A percentile compares a stretch with the other conserved stretches of the same genome.
Conservation (phyloP, 2,329 filamentous ascomycete genomes). For the Aspergillus quadrilineatus region DNA sequence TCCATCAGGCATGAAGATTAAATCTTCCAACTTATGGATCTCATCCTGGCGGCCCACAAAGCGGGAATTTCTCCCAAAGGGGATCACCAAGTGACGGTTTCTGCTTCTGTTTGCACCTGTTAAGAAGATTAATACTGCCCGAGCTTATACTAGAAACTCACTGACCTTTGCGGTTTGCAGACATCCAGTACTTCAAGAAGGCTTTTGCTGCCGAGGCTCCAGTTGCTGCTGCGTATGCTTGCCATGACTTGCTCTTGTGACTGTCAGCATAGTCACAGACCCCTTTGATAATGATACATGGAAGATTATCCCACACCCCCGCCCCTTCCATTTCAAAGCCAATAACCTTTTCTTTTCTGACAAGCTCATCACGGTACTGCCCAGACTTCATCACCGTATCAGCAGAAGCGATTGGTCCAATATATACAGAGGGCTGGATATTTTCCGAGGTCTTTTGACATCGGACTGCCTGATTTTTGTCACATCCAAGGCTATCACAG, state of each 20-base stretch:
- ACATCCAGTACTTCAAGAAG: background rate
- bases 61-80: background rate
- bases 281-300: too few relatives aligned
- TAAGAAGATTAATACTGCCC: background rate
- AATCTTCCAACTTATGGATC: background rate
- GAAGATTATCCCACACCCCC: background rate
- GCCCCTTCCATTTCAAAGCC: background rate
- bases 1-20: background rate
- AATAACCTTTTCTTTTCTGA: background rate
- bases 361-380: background rate
- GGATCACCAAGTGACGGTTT: background rate
- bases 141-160: background rate
- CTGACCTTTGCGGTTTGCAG: background rate
- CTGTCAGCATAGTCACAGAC: background rate
- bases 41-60: background rate
- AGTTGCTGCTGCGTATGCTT: background rate
- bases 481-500: background rate
- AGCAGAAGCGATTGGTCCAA: background rate
- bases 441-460: background rate
- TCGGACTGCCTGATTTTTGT: background rate
- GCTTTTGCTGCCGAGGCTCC: background rate
- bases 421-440: background rate
- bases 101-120: background rate
- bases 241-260: background rate
- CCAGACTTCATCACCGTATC: background rate